phyloP scores from a whole-genome alignment of 2,329 filamentous ascomycete species.

The Alternaria conjuncta region DNA sequence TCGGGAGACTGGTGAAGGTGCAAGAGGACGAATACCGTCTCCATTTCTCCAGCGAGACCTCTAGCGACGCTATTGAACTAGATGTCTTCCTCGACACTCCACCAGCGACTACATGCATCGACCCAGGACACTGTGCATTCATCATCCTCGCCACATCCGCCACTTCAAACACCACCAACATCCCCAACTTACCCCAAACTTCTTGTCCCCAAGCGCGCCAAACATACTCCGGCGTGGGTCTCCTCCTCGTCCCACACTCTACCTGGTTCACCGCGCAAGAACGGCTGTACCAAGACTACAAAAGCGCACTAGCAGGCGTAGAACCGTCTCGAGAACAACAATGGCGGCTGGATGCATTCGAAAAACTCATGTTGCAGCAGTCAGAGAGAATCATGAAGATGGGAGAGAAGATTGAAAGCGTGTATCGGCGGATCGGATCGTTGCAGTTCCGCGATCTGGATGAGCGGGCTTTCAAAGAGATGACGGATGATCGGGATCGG shows the following conservation, averaged over 20 bases:
- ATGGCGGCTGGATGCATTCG: neutral
- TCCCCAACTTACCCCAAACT: too few species aligned
- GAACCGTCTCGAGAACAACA: neutral
- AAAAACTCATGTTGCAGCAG: neutral
- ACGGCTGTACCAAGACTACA: neutral
- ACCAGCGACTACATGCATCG: neutral
- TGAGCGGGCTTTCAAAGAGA: neutral
- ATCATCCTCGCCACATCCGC: neutral
- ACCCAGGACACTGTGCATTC: neutral
- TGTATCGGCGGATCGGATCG: neutral
- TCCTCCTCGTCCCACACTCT: neutral
- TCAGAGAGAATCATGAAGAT: neutral
- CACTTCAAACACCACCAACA: neutral
- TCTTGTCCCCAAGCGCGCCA: neutral
- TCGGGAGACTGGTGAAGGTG: neutral
- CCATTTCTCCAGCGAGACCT: rapidly evolving
- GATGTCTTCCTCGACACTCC: neutral
- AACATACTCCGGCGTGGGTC: neutral
- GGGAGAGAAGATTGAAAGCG: neutral
- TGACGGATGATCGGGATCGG: neutral
- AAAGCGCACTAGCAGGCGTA: neutral
- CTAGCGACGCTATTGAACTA: rapidly evolving
- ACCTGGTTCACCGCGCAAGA: neutral
- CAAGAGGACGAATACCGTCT: neutral
- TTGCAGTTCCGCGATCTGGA: neutral